These are phyloP conservation scores for Fusarium nisikadoi DNA, from an alignment of 2,329 filamentous ascomycete species.

Conservation along the genomic window DNA sequence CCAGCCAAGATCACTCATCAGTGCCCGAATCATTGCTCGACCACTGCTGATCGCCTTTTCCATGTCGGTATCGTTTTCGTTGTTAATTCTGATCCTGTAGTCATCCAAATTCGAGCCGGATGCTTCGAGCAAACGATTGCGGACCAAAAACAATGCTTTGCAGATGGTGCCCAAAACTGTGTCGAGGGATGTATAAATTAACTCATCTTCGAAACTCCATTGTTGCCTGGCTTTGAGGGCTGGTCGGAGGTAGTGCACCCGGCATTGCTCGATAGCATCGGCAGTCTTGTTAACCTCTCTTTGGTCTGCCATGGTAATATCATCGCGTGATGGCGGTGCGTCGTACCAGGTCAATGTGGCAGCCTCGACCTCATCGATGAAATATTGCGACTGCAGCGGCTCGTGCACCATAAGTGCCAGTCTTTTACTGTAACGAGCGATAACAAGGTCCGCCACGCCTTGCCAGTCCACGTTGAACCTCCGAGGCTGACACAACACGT, in stretches of 20 bases:
- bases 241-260: constrained; percentile 55
- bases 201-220: constrained; percentile 55
- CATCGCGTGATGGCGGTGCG: constrained; percentile 44
- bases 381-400: constrained; percentile 41
- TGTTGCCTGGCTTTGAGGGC: constrained; percentile 31
- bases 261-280: constrained; percentile 56
- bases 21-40: constrained; percentile 28
- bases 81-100: constrained; percentile 14
- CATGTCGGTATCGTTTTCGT: not conserved
- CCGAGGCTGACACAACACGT: constrained; percentile 51
- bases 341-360: constrained; percentile 58
- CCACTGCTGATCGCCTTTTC: constrained; percentile 30
- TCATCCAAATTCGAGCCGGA: not conserved
- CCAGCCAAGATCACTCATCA: constrained; percentile 67
- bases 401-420: constrained; percentile 55
- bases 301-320: constrained; percentile 22
- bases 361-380: constrained; percentile 52
- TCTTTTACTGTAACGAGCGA: constrained; percentile 68
- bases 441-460: constrained; percentile 70
- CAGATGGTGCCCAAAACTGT: constrained; percentile 55
- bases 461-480: constrained; percentile 70
- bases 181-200: constrained; percentile 58
- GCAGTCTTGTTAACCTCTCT: constrained; percentile 52
- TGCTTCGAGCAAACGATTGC: constrained; percentile 34
- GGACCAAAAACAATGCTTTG: constrained; percentile 42